phyloP scores from a whole-genome alignment of 768 basidiomycete genomes.

The Rhizopogon sp. region DNA sequence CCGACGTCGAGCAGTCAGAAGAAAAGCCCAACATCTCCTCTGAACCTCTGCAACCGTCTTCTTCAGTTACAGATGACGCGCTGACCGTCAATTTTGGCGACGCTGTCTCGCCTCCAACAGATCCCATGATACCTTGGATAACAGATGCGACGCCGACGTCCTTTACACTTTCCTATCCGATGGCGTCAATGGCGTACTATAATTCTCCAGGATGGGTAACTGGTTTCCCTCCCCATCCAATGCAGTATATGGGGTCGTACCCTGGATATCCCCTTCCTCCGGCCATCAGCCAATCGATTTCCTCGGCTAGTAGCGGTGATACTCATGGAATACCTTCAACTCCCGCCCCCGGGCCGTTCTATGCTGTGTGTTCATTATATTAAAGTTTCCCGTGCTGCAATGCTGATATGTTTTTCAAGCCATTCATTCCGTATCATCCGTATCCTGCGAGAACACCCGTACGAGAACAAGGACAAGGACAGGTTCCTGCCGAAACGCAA shows the following conservation, averaged over 20 bases:
- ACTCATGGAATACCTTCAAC: constrained; percentile 26
- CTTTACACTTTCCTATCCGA: constrained; percentile 28
- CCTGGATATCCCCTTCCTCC: constrained; percentile 37
- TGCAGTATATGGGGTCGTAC: constrained; percentile 46
- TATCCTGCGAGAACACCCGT: constrained; percentile 28
- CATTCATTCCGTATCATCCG: constrained; percentile 49
- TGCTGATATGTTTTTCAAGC: constrained; percentile 24
- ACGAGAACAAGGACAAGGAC: constrained; percentile 9
- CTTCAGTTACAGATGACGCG: not conserved
- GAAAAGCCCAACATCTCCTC: not conserved
- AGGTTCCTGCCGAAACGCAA: constrained; percentile 24
- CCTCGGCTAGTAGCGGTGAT: constrained; percentile 33
- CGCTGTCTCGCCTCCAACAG: constrained; percentile 3
- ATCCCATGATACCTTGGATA: constrained; percentile 2
- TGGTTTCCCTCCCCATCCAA: constrained; percentile 46
- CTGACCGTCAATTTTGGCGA: constrained; percentile 20
- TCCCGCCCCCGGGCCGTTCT: constrained; percentile 33
- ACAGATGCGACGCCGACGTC: constrained; percentile 28
- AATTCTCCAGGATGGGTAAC: constrained; percentile 48
- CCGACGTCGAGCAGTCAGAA: not conserved
- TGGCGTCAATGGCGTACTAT: constrained; percentile 42
- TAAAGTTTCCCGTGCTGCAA: not conserved
- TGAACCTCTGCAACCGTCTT: not conserved
- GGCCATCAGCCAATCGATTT: constrained; percentile 17
- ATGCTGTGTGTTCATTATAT: constrained; percentile 36